Conservation (phyloP, 768 basidiomycete genomes). For the Pulveroboletus ravenelii region DNA sequence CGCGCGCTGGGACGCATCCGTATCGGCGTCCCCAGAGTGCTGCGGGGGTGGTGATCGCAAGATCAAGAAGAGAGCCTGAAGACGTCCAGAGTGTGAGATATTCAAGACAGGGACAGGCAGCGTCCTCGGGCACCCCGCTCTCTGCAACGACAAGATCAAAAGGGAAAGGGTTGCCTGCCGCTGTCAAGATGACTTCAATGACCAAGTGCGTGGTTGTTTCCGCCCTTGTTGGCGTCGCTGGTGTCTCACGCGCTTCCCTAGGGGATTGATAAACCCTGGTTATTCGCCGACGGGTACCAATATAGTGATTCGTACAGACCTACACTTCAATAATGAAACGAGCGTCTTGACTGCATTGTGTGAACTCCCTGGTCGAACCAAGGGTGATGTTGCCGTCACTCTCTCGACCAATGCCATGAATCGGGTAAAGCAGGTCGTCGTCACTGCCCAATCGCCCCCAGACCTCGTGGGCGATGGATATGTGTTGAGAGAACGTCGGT, state of each 20-base stretch:
- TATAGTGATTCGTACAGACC: slow-evolving; percentile 57
- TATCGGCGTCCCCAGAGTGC: slow-evolving; percentile 30
- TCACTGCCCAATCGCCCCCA: slow-evolving; percentile 44
- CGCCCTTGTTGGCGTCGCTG: too few species aligned
- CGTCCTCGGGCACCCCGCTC: slow-evolving; percentile 9
- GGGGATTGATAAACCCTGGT: slow-evolving; percentile 25
- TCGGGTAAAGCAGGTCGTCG: slow-evolving; percentile 55
- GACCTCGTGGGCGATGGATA: slow-evolving; percentile 39
- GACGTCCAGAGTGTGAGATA: slow-evolving; percentile 27
- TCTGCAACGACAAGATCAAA: slow-evolving; percentile 1
- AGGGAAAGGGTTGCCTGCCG: not conserved
- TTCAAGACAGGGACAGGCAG: slow-evolving; percentile 11
- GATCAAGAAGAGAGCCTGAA: slow-evolving; percentile 28
- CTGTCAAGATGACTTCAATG: slow-evolving; percentile 10
- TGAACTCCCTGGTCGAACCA: slow-evolving; percentile 66
- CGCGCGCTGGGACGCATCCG: slow-evolving; percentile 23
- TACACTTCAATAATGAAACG: slow-evolving; percentile 50
- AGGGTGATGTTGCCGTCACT: slow-evolving; percentile 51
- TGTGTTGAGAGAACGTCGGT: slow-evolving; percentile 52
- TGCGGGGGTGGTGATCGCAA: slow-evolving; percentile 18
- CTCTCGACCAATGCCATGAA: slow-evolving; percentile 60
- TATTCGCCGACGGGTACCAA: slow-evolving; percentile 18
- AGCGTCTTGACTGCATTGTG: slow-evolving; percentile 54
- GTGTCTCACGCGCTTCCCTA: slow-evolving; percentile 13
- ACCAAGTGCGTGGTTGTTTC: slow-evolving; percentile 20